A percentile compares a stretch with the other conserved stretches of the same genome.
phyloP scores from a whole-genome alignment of 768 basidiomycete species.

The Pleurotus tuoliensis region DNA sequence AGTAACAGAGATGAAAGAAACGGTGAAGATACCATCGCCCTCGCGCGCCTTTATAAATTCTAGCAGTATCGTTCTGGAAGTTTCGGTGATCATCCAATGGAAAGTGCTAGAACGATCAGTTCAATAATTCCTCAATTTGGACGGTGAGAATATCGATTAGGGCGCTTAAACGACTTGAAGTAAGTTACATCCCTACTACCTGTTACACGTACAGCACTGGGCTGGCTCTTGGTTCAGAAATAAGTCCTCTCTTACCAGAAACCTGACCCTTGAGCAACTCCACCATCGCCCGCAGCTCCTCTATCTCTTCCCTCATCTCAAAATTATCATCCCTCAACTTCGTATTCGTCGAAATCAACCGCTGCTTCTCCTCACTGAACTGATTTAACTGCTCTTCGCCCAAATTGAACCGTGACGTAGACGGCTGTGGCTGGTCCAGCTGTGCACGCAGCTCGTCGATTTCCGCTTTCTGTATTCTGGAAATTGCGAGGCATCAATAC shows the following conservation, averaged over 20 bases:
- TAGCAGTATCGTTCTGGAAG: slow-evolving; percentile 43
- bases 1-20: slow-evolving; percentile 17
- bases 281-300: slow-evolving; percentile 70
- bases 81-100: slow-evolving; percentile 8
- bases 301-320: slow-evolving; percentile 36
- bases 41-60: slow-evolving; percentile 29
- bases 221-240: slow-evolving; percentile 46
- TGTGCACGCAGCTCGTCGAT: slow-evolving; percentile 61
- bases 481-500: neutral
- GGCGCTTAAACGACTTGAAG: neutral
- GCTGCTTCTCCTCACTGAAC: slow-evolving; percentile 43
- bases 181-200: neutral
- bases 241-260: slow-evolving; percentile 36
- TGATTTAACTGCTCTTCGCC: slow-evolving; percentile 29
- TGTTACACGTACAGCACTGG: slow-evolving; percentile 23
- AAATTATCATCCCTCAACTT: slow-evolving; percentile 56
- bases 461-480: slow-evolving; percentile 54
- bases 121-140: slow-evolving; percentile 5
- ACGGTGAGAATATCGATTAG: neutral
- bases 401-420: neutral
- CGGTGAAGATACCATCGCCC: slow-evolving; percentile 7
- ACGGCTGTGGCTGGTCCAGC: slow-evolving; percentile 30
- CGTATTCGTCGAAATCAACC: slow-evolving; percentile 45
- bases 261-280: slow-evolving; percentile 60
- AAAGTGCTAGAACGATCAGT: slow-evolving; percentile 8